Evolutionary conservation across 345 rosid species (phyloP).

Genomic region (Triadica sebifera): DNA sequence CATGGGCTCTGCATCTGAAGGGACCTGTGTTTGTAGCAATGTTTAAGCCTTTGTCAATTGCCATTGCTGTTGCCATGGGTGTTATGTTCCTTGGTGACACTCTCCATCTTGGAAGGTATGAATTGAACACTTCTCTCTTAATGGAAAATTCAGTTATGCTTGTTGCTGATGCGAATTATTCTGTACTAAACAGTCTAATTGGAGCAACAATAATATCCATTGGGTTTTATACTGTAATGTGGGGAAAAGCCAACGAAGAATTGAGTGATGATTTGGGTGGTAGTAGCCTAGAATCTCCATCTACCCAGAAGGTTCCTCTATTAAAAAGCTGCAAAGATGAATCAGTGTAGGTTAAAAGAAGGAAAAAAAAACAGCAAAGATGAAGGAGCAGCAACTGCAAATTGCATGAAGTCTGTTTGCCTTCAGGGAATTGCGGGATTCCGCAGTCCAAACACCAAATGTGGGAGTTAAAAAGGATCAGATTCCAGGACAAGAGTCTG

Average conservation of each 20-base stretch:
- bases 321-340: constrained; percentile 52
- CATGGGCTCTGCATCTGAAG: constrained; percentile 25
- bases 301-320: constrained; percentile 50
- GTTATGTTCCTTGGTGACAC: constrained; percentile 28
- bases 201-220: constrained; percentile 71
- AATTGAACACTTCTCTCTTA: too few species aligned
- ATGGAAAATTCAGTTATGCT: background rate
- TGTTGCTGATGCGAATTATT: background rate
- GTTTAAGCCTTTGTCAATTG: constrained; percentile 38
- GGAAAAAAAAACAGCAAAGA: background rate
- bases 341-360: constrained; percentile 29
- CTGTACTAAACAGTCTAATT: constrained; percentile 42
- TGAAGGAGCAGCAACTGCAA: background rate
- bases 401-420: too few species aligned
- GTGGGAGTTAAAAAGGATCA: background rate
- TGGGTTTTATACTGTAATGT: constrained; percentile 82
- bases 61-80: constrained; percentile 34
- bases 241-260: constrained; percentile 85
- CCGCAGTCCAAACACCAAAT: too few species aligned
- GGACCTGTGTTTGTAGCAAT: constrained; percentile 33
- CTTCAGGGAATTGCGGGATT: too few species aligned
- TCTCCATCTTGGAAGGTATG: constrained; percentile 36
- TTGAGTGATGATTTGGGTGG: constrained; percentile 39
- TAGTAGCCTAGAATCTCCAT: constrained; percentile 20
- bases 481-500: background rate